A percentile compares a stretch with the other conserved stretches of the same genome.
phyloP scores from a whole-genome alignment of 768 basidiomycete genomes.

The Trametes sanguinea region DNA sequence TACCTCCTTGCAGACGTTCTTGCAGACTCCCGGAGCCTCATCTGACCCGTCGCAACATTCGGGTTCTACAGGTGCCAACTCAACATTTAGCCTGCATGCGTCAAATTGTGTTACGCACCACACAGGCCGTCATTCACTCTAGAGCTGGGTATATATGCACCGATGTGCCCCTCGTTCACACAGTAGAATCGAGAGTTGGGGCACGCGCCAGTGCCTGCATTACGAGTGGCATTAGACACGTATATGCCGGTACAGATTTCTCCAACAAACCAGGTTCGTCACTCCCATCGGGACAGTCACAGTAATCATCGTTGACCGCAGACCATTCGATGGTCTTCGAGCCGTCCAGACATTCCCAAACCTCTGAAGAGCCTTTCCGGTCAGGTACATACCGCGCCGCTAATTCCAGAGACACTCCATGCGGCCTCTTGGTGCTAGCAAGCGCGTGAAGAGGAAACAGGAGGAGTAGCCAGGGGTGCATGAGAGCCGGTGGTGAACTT shows the following conservation, averaged over 20 bases:
- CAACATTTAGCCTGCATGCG: neutral
- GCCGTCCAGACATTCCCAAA: constrained; percentile 82
- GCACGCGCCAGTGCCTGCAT: constrained; percentile 82
- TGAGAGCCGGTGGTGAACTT: constrained; percentile 21
- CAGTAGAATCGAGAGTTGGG: constrained; percentile 79
- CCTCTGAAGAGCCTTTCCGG: constrained; percentile 40
- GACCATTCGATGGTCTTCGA: constrained; percentile 76
- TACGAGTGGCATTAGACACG: constrained; percentile 6
- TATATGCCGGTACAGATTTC: neutral
- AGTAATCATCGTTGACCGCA: constrained; percentile 92
- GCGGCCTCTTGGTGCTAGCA: constrained; percentile 44
- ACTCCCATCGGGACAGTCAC: constrained; percentile 93
- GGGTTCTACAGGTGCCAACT: constrained; percentile 53
- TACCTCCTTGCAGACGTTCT: constrained; percentile 73
- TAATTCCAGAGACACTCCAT: constrained; percentile 59
- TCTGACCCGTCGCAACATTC: constrained; percentile 98
- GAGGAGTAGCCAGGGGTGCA: constrained; percentile 32
- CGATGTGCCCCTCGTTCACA: constrained; percentile 84
- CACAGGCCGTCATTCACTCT: constrained; percentile 93
- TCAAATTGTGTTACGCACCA: constrained; percentile 50
- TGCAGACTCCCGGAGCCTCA: constrained; percentile 79
- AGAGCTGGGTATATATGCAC: constrained; percentile 73
- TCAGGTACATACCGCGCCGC: constrained; percentile 57
- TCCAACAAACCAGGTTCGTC: constrained; percentile 79
- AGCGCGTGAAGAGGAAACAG: constrained; percentile 27